These are phyloP conservation scores for Plasmodium blacklocki DNA, from an alignment of 169 alveolate species.

Conservation along the genomic window DNA sequence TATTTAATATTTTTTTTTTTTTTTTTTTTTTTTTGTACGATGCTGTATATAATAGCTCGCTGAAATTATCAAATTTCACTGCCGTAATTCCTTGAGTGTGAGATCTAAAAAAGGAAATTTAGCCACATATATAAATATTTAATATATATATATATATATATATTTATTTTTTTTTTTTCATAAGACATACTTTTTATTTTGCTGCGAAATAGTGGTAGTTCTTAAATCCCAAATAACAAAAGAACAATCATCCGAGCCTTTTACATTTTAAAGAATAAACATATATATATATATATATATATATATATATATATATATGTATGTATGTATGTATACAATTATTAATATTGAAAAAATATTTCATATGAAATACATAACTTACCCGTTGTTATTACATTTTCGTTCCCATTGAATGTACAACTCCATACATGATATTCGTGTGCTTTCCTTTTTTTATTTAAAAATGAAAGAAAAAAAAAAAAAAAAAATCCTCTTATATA, in stretches of 20 bases:
- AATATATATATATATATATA: not conserved
- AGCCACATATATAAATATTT: not conserved
- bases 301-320: too few relatives aligned
- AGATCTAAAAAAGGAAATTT: slow-evolving; percentile 24
- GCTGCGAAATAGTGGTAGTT: slow-evolving; percentile 13
- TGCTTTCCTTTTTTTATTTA: slow-evolving; percentile 25
- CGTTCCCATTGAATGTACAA: slow-evolving; percentile 48
- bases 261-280: not conserved
- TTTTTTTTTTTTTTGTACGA: slow-evolving; percentile 22
- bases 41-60: slow-evolving; percentile 36
- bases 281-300: not conserved
- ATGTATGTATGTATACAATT: too few relatives aligned
- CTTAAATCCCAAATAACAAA: slow-evolving; percentile 64
- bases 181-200: slow-evolving; percentile 42
- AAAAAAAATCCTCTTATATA: not conserved
- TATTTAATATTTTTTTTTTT: not conserved
- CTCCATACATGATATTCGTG: slow-evolving; percentile 75
- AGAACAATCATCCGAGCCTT: slow-evolving; percentile 75
- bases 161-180: not conserved
- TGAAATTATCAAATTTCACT: slow-evolving; percentile 42
- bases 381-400: slow-evolving; percentile 69
- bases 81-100: slow-evolving; percentile 71
- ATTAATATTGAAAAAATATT: not conserved
- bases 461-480: not conserved
- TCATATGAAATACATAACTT: not conserved